Conservation (phyloP, 176 grass and related monocot genomes). For the Puya raimondii region DNA sequence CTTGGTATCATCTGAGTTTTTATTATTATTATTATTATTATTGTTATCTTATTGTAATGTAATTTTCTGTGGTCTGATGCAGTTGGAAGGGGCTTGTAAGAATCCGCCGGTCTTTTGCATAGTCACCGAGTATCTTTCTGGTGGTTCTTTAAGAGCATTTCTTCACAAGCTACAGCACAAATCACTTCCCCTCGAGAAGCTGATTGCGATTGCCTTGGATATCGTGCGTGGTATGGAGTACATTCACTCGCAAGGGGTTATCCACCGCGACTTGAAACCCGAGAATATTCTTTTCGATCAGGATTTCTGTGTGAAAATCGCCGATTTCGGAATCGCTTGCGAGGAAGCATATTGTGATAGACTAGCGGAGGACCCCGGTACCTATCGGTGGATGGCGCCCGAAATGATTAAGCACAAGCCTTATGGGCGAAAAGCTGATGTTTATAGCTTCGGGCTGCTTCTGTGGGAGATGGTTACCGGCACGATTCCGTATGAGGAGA, state of each 20-base stretch:
- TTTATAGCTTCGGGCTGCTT: slow-evolving; percentile 93
- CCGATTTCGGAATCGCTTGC: slow-evolving; percentile 87
- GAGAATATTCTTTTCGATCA: slow-evolving; percentile 81
- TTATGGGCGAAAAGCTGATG: slow-evolving; percentile 83
- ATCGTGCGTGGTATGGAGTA: slow-evolving; percentile 75
- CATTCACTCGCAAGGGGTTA: slow-evolving; percentile 73
- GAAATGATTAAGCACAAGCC: slow-evolving; percentile 73
- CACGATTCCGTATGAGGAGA: slow-evolving; percentile 58
- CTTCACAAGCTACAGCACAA: slow-evolving; percentile 75
- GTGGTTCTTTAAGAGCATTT: slow-evolving; percentile 73
- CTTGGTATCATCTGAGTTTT: not conserved
- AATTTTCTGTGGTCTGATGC: slow-evolving; percentile 24
- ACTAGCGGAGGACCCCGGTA: slow-evolving; percentile 59
- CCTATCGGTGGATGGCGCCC: slow-evolving; percentile 97
- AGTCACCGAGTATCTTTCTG: slow-evolving; percentile 72
- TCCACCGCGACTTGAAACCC: slow-evolving; percentile 92
- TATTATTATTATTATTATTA: not conserved
- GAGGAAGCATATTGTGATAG: slow-evolving; percentile 62
- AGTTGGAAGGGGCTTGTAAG: slow-evolving; percentile 67
- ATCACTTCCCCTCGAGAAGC: slow-evolving; percentile 47
- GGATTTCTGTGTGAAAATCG: slow-evolving; percentile 60
- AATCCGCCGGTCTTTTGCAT: slow-evolving; percentile 67
- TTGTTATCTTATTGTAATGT: not conserved
- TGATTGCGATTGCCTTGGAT: slow-evolving; percentile 59
- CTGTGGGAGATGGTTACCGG: slow-evolving; percentile 91